A percentile compares a stretch with the other conserved stretches of the same genome.
These are phyloP conservation scores for Elymus sibiricus DNA, from an alignment of 176 grass and related monocot genomes.

Conservation along the genomic window DNA sequence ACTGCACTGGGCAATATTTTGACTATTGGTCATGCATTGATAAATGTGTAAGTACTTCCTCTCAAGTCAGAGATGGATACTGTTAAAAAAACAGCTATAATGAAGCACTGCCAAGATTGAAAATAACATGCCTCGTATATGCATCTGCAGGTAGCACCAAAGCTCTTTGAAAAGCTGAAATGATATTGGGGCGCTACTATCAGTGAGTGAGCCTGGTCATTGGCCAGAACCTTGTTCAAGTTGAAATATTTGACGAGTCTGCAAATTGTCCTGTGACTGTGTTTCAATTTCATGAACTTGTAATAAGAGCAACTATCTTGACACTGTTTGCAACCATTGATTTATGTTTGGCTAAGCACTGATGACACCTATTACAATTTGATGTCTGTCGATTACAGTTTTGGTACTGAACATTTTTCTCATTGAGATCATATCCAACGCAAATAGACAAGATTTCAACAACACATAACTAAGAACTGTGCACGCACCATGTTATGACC, in stretches of 20 bases:
- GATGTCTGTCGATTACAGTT: not conserved
- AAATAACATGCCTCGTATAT: not conserved
- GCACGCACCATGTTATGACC: not conserved
- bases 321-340: not conserved
- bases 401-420: not conserved
- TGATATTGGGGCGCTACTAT: constrained; percentile 27
- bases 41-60: constrained; percentile 53
- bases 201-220: not conserved
- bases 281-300: constrained; percentile 8
- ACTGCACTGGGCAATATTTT: constrained; percentile 77
- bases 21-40: constrained; percentile 67
- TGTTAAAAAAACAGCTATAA: not conserved
- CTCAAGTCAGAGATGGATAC: not conserved
- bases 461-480: not conserved
- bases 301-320: constrained; percentile 13
- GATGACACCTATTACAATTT: not conserved
- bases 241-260: not conserved
- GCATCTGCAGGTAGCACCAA: constrained; percentile 44
- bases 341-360: not conserved
- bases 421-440: not conserved
- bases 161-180: constrained; percentile 51
- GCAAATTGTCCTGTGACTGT: not conserved
- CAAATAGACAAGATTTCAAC: not conserved
- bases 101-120: not conserved
- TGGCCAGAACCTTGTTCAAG: not conserved